These are phyloP conservation scores for Candida argentea DNA, from an alignment of 805 yeast species.

Conservation along the genomic window DNA sequence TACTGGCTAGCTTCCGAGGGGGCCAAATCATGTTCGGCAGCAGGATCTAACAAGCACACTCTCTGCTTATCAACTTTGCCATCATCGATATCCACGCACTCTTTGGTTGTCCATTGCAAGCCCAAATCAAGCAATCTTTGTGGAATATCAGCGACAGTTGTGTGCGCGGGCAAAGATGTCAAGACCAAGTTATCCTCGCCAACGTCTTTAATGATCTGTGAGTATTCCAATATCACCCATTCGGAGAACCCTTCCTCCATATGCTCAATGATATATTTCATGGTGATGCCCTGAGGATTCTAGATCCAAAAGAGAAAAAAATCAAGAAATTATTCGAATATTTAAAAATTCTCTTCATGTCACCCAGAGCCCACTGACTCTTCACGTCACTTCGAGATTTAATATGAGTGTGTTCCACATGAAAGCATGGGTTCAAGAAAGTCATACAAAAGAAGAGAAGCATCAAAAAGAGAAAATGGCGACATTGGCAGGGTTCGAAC, in stretches of 20 bases:
- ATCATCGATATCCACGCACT: slow-evolving; percentile 47
- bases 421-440: too few species aligned
- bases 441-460: slow-evolving; percentile 6
- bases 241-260: slow-evolving; percentile 96
- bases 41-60: slow-evolving; percentile 84
- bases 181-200: slow-evolving; percentile 68
- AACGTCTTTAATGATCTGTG: slow-evolving; percentile 72
- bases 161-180: slow-evolving; percentile 61
- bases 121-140: slow-evolving; percentile 46
- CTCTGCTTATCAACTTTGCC: slow-evolving; percentile 27
- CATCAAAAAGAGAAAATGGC: slow-evolving; percentile 36
- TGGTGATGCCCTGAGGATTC: slow-evolving; percentile 12
- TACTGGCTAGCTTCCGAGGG: slow-evolving; percentile 60
- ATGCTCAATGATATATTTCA: slow-evolving; percentile 93
- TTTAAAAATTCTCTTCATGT: too few species aligned
- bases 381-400: too few species aligned
- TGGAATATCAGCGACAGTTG: slow-evolving; percentile 60
- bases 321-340: too few species aligned
- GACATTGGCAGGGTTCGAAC: slow-evolving; percentile 75
- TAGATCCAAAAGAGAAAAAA: too few species aligned
- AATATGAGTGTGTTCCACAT: too few species aligned
- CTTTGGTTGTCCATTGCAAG: slow-evolving; percentile 74
- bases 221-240: slow-evolving; percentile 88
- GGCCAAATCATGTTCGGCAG: slow-evolving; percentile 61
- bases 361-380: too few species aligned